A percentile compares a stretch with the other conserved stretches of the same genome.
phyloP scores from a whole-genome alignment of 2,329 filamentous ascomycete species.

The Exophiala aquamarina region DNA sequence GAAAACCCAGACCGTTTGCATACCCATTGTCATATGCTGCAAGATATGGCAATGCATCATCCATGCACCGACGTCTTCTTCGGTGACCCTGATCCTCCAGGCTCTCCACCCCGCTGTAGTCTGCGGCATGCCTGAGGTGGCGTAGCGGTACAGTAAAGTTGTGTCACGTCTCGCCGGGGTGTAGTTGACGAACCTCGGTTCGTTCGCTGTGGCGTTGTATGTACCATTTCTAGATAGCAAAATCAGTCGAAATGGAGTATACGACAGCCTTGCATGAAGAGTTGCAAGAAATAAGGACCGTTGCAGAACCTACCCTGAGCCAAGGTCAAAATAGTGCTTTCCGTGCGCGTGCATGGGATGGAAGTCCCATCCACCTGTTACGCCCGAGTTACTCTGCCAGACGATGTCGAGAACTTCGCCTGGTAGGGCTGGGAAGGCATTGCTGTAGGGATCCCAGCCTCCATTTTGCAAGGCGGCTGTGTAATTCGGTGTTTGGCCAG shows the following conservation, averaged over 20 bases:
- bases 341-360: constrained; percentile 52
- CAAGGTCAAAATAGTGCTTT: constrained; percentile 46
- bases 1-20: constrained; percentile 43
- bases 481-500: constrained; percentile 42
- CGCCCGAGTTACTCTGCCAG: constrained; percentile 39
- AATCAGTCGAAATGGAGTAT: too few species aligned
- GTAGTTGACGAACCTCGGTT: constrained; percentile 36
- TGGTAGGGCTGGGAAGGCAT: constrained; percentile 39
- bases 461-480: constrained; percentile 39
- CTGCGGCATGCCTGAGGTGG: constrained; percentile 38
- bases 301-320: constrained; percentile 38
- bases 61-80: constrained; percentile 48
- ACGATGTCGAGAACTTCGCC: constrained; percentile 50
- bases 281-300: too few species aligned
- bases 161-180: constrained; percentile 47
- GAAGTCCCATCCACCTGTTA: constrained; percentile 34
- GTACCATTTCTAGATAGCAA: constrained; percentile 35
- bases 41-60: constrained; percentile 52
- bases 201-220: constrained; percentile 45
- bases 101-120: constrained; percentile 58
- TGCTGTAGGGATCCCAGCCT: constrained; percentile 42
- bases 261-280: not conserved
- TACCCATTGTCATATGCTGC: constrained; percentile 49
- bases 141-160: constrained; percentile 59
- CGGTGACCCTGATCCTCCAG: constrained; percentile 57